Conservation (phyloP, 2,329 filamentous ascomycete genomes). For the Fusarium concolor region DNA sequence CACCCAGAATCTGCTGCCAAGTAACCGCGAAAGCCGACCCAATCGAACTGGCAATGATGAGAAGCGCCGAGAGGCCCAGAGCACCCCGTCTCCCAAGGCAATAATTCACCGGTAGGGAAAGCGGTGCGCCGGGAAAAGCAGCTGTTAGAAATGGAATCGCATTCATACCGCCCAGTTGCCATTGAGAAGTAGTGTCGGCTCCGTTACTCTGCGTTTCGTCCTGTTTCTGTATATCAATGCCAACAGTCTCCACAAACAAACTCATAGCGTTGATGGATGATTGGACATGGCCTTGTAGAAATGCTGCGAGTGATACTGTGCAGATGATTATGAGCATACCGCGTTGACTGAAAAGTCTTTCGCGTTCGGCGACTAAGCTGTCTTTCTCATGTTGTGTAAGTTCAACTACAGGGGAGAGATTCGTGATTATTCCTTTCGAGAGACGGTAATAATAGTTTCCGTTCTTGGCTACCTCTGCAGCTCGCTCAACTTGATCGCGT, state of each 20-base stretch:
- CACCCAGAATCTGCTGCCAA: slow-evolving; percentile 49
- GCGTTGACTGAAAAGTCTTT: slow-evolving; percentile 44
- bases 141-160: slow-evolving; percentile 53
- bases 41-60: slow-evolving; percentile 54
- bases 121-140: slow-evolving; percentile 51
- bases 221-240: slow-evolving; percentile 7
- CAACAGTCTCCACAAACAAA: slow-evolving; percentile 42
- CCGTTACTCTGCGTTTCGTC: neutral
- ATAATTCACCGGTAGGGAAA: slow-evolving; percentile 54
- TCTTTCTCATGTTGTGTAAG: slow-evolving; percentile 11
- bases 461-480: slow-evolving; percentile 23
- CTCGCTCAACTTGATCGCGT: slow-evolving; percentile 4
- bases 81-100: slow-evolving; percentile 54
- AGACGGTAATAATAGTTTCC: slow-evolving; percentile 23
- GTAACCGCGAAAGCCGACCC: slow-evolving; percentile 48
- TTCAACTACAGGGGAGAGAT: neutral
- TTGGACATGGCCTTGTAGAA: slow-evolving; percentile 58
- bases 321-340: slow-evolving; percentile 37
- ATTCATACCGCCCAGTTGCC: slow-evolving; percentile 50
- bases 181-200: neutral
- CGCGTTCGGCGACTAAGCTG: slow-evolving; percentile 39
- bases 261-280: slow-evolving; percentile 55
- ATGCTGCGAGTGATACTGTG: slow-evolving; percentile 56
- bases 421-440: slow-evolving; percentile 5
- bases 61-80: slow-evolving; percentile 52